Evolutionary conservation across 2,329 filamentous ascomycete species (phyloP).

Genomic region (Hypoxylon sp.): DNA sequence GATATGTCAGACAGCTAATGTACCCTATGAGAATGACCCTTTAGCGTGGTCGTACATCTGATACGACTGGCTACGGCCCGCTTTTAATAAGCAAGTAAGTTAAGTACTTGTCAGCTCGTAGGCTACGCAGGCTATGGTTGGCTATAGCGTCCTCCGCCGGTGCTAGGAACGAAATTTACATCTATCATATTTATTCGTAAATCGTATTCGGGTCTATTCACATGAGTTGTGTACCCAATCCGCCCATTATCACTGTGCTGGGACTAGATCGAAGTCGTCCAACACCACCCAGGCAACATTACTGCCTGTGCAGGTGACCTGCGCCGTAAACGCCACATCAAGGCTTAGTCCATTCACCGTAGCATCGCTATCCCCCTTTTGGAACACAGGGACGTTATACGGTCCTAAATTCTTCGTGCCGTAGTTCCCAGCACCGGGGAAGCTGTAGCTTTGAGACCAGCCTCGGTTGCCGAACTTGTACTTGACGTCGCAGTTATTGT

Average conservation of each 20-base stretch:
- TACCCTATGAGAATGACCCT: too few species aligned
- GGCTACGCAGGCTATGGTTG: too few species aligned
- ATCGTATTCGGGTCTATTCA: neutral
- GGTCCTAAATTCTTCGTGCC: slow-evolving; percentile 1
- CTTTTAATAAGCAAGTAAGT: neutral
- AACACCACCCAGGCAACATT: neutral
- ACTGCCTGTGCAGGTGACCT: neutral
- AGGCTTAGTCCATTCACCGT: neutral
- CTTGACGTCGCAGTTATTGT: slow-evolving; percentile 1
- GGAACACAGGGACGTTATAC: slow-evolving; percentile 1
- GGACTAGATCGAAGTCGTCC: slow-evolving; percentile 9
- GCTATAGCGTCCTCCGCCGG: too few species aligned
- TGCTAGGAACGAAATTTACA: too few species aligned
- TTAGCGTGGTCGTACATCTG: too few species aligned
- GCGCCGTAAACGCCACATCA: neutral
- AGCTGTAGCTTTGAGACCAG: neutral
- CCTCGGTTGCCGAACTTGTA: slow-evolving; percentile 7
- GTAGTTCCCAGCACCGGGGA: neutral
- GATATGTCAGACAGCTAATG: too few species aligned
- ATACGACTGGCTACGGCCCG: too few species aligned
- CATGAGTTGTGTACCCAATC: neutral
- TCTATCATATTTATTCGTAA: neutral
- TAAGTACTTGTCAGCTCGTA: too few species aligned
- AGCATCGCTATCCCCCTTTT: neutral
- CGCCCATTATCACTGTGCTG: neutral